Percentiles rank a stretch among this genome's conserved stretches.
These are phyloP conservation scores for Erigeron philadelphicus DNA, from an alignment of 140 eudicot genomes.

Conservation along the genomic window DNA sequence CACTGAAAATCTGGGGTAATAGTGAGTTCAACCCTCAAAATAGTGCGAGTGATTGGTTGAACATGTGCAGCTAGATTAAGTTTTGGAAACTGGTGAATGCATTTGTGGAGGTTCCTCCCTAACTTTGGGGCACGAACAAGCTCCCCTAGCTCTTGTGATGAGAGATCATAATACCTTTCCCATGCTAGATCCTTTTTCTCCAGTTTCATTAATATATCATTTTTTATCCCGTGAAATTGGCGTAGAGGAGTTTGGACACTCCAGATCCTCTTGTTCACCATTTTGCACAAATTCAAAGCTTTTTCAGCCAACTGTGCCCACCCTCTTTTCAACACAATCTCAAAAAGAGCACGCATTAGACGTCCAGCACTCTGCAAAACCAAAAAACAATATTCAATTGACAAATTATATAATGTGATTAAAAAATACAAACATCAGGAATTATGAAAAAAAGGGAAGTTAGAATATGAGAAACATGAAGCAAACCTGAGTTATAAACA, in stretches of 20 bases:
- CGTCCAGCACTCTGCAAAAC: slow-evolving; percentile 89
- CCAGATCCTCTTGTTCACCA: slow-evolving; percentile 82
- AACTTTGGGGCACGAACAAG: slow-evolving; percentile 53
- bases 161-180: slow-evolving; percentile 85
- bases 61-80: slow-evolving; percentile 82
- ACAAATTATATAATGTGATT: neutral
- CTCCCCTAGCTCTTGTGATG: slow-evolving; percentile 82
- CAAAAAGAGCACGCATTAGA: slow-evolving; percentile 88
- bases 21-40: slow-evolving; percentile 68
- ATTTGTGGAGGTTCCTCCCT: slow-evolving; percentile 68
- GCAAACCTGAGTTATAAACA: slow-evolving; percentile 78
- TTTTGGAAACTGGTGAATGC: slow-evolving; percentile 78
- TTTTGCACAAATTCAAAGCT: slow-evolving; percentile 83
- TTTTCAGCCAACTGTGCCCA: slow-evolving; percentile 92
- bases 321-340: slow-evolving; percentile 82
- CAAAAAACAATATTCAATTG: neutral
- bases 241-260: slow-evolving; percentile 89
- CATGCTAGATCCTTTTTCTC: slow-evolving; percentile 90
- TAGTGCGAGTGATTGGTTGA: slow-evolving; percentile 82
- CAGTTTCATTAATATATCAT: slow-evolving; percentile 56
- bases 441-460: neutral
- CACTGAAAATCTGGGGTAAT: slow-evolving; percentile 84
- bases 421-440: neutral
- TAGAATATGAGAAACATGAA: neutral
- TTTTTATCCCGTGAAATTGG: slow-evolving; percentile 65